phyloP scores from a whole-genome alignment of 2,329 filamentous ascomycete genomes.

The Trichoderma sp. region DNA sequence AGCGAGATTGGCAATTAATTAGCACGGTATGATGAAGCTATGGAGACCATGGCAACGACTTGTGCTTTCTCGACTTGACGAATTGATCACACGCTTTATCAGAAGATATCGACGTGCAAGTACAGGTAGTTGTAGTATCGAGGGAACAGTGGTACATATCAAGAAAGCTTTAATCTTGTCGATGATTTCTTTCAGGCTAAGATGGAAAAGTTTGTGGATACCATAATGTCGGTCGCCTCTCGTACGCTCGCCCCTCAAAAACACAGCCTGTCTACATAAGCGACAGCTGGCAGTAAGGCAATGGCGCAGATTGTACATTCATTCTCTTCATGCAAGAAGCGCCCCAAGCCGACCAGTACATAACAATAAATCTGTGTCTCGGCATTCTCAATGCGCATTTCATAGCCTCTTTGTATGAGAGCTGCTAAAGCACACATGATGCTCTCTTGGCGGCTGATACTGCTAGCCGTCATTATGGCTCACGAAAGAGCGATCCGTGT shows the following conservation, averaged over 20 bases:
- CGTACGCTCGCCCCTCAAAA: not conserved
- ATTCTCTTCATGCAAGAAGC: not conserved
- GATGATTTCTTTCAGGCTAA: not conserved
- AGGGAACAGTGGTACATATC: too few relatives aligned
- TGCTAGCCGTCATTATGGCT: not conserved
- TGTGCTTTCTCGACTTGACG: not conserved
- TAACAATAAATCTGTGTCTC: not conserved
- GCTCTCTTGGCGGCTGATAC: not conserved
- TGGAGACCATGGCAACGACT: not conserved
- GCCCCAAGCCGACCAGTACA: not conserved
- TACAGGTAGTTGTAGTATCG: not conserved
- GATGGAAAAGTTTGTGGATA: not conserved
- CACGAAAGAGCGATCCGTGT: not conserved
- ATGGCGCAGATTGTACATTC: not conserved
- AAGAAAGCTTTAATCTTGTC: not conserved
- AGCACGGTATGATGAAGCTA: constrained; percentile 7
- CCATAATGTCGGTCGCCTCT: not conserved
- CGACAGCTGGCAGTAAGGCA: not conserved
- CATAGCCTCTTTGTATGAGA: not conserved
- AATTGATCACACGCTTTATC: constrained; percentile 4
- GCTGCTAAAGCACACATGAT: not conserved
- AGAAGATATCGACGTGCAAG: not conserved
- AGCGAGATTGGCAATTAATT: not conserved
- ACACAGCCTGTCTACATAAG: not conserved
- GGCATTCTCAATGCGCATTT: not conserved